Evolutionary conservation across 495 filamentous ascomycete species (phyloP).

Genomic region (Neurospora africana): DNA sequence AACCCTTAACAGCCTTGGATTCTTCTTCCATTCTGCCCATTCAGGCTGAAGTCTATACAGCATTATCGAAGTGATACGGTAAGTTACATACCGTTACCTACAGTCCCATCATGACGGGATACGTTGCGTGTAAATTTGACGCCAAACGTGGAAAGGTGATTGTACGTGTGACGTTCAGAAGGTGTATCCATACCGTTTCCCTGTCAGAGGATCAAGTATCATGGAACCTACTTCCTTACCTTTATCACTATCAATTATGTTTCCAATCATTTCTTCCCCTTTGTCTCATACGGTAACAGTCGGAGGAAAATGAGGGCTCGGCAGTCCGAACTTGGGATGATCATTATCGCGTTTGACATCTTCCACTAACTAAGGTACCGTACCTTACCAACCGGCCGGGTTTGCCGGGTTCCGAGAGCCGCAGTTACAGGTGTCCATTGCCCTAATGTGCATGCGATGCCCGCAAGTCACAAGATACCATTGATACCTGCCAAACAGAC

Average conservation of each 20-base stretch:
- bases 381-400: background rate
- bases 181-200: background rate
- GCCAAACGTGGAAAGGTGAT: background rate
- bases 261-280: background rate
- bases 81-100: background rate
- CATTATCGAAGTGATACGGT: background rate
- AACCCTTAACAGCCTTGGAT: background rate
- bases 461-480: no score
- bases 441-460: no score
- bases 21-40: background rate
- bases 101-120: background rate
- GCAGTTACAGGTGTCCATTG: no score
- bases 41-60: background rate
- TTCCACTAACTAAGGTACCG: background rate
- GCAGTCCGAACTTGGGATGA: background rate
- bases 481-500: background rate
- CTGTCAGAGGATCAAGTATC: background rate
- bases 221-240: background rate
- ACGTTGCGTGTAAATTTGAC: background rate
- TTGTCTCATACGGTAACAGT: background rate
- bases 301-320: background rate
- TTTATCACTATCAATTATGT: background rate
- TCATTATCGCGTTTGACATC: background rate
- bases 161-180: background rate
- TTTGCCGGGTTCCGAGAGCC: background rate